Evolutionary conservation across 345 rosid species (phyloP).

Genomic region (Carallia pectinifolia): DNA sequence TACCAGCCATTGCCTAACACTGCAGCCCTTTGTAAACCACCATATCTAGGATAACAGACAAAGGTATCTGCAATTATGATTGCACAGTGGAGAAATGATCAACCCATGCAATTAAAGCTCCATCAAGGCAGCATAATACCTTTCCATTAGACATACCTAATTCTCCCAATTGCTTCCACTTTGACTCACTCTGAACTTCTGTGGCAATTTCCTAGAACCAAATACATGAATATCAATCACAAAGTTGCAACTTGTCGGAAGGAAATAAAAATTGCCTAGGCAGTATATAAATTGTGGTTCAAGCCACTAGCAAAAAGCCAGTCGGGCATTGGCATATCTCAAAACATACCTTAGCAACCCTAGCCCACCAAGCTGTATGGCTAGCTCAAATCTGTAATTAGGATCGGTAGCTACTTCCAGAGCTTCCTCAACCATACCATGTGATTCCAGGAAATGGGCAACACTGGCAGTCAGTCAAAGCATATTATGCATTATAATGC

Average conservation of each 20-base stretch:
- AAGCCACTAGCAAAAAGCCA: background rate
- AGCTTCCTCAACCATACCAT: slow-evolving; percentile 96
- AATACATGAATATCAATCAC: slow-evolving; percentile 1
- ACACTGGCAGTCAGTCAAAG: slow-evolving; percentile 63
- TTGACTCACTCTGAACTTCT: slow-evolving; percentile 82
- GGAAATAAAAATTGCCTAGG: background rate
- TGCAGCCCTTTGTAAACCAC: too few species aligned
- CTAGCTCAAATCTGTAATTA: slow-evolving; percentile 91
- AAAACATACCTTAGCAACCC: slow-evolving; percentile 83
- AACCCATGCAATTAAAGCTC: background rate
- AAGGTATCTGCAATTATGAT: too few species aligned
- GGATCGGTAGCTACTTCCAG: slow-evolving; percentile 97
- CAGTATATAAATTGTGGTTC: background rate
- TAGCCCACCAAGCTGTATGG: slow-evolving; percentile 90
- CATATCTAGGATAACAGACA: too few species aligned
- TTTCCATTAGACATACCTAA: slow-evolving; percentile 95
- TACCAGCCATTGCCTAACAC: too few species aligned
- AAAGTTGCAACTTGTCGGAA: background rate
- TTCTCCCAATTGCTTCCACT: slow-evolving; percentile 98
- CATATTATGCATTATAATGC: slow-evolving; percentile 14
- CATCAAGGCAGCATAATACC: slow-evolving; percentile 35
- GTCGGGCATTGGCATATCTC: slow-evolving; percentile 4
- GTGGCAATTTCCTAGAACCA: slow-evolving; percentile 70
- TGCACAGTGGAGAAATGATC: background rate
- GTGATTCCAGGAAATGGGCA: slow-evolving; percentile 97